Conservation (phyloP, 495 filamentous ascomycete genomes). For the Cenococcum geophilum region DNA sequence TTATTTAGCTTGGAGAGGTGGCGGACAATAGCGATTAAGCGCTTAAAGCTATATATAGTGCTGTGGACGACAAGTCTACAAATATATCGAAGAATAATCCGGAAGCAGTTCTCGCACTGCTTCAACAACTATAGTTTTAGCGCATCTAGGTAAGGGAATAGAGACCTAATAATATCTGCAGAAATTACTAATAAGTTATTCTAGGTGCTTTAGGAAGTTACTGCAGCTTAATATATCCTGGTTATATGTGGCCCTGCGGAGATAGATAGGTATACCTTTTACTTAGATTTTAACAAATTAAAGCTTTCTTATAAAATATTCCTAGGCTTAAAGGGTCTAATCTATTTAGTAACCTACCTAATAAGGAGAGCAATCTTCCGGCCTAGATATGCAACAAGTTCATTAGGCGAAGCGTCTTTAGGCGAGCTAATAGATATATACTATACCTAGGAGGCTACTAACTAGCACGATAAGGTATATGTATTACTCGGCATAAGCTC, state of each 20-base stretch:
- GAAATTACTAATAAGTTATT: not conserved
- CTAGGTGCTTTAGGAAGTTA: slow-evolving; percentile 38
- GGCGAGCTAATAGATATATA: slow-evolving; percentile 38
- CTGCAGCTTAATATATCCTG: slow-evolving; percentile 29
- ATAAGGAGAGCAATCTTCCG: slow-evolving; percentile 32
- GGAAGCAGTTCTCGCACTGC: slow-evolving; percentile 24
- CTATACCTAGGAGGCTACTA: slow-evolving; percentile 33
- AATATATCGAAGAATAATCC: not conserved
- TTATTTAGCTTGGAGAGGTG: slow-evolving; percentile 15
- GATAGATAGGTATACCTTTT: slow-evolving; percentile 29
- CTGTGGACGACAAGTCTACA: not conserved
- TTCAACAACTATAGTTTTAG: slow-evolving; percentile 33
- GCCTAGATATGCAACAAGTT: slow-evolving; percentile 19
- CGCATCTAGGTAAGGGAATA: slow-evolving; percentile 35
- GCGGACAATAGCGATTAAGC: not conserved
- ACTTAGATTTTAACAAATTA: slow-evolving; percentile 4
- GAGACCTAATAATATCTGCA: not conserved
- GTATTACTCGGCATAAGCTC: slow-evolving; percentile 38
- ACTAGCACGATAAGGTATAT: slow-evolving; percentile 37
- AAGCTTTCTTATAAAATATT: slow-evolving; percentile 10
- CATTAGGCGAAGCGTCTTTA: slow-evolving; percentile 18
- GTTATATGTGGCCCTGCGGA: slow-evolving; percentile 32
- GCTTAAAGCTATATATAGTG: not conserved
- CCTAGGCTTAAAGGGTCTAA: not conserved
- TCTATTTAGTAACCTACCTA: slow-evolving; percentile 32